These are phyloP conservation scores for Oryza glumipatula DNA, from an alignment of 176 grass and related monocot species.

Conservation along the genomic window DNA sequence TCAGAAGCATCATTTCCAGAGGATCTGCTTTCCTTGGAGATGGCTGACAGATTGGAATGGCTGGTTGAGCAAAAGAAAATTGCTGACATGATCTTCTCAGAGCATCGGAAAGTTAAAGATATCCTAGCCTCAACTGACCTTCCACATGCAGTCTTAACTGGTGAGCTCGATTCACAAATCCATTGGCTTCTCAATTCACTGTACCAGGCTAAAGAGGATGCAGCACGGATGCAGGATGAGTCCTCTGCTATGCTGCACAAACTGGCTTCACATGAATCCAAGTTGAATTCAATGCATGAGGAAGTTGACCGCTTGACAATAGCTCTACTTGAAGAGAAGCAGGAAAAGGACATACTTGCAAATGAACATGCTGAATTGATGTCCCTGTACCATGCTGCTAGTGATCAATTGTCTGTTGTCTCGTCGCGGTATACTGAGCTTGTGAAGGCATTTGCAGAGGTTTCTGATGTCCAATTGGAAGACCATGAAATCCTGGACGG, in stretches of 20 bases:
- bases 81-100: constrained; percentile 60
- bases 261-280: constrained; percentile 57
- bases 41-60: constrained; percentile 68
- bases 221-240: constrained; percentile 53
- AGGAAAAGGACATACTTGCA: constrained; percentile 67
- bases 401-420: constrained; percentile 52
- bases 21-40: constrained; percentile 70
- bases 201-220: constrained; percentile 64
- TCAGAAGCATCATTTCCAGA: constrained; percentile 58
- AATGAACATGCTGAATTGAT: constrained; percentile 79
- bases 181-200: constrained; percentile 69
- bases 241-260: constrained; percentile 48
- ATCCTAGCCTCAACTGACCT: constrained; percentile 65
- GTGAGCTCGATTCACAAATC: constrained; percentile 77
- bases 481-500: constrained; percentile 43
- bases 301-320: constrained; percentile 69
- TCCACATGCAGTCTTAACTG: constrained; percentile 61
- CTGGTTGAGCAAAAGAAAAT: constrained; percentile 78
- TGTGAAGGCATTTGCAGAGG: constrained; percentile 64
- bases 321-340: constrained; percentile 80
- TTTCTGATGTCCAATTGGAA: constrained; percentile 68
- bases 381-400: constrained; percentile 50
- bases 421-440: constrained; percentile 68
- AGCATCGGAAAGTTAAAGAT: constrained; percentile 79
- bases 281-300: constrained; percentile 64